phyloP scores from a whole-genome alignment of 352 stramenopile species.

The Pelagophyceae sp. region DNA sequence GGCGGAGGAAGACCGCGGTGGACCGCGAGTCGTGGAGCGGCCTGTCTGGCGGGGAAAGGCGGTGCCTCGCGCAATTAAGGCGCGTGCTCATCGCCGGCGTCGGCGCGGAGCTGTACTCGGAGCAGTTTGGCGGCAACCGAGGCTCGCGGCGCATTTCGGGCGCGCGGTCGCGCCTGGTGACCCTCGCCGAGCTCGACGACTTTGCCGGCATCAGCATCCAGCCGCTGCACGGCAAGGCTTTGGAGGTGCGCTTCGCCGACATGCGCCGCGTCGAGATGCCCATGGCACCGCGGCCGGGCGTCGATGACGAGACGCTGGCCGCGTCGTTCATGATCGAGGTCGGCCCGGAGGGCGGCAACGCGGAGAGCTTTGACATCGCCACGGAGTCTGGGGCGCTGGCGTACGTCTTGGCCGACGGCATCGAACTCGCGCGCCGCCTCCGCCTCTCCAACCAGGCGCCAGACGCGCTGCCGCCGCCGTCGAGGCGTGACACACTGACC shows the following conservation, averaged over 20 bases:
- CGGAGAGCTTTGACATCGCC: neutral
- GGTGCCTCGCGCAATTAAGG: neutral
- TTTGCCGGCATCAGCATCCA: neutral
- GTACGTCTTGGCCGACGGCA: constrained; percentile 8
- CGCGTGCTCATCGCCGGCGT: constrained; percentile 1
- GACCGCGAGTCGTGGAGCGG: neutral
- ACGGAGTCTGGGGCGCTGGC: neutral
- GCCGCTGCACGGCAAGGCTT: neutral
- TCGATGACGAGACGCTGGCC: neutral
- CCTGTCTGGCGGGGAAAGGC: neutral
- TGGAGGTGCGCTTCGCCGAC: neutral
- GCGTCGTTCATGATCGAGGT: neutral
- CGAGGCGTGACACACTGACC: neutral
- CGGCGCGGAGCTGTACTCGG: neutral
- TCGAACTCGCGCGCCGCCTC: neutral
- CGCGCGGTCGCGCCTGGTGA: neutral
- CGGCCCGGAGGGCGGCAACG: neutral
- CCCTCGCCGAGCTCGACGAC: neutral
- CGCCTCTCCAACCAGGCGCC: neutral
- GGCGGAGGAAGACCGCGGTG: neutral
- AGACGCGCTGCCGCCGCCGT: neutral
- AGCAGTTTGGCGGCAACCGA: neutral
- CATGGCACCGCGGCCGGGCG: neutral
- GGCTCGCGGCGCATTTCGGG: neutral
- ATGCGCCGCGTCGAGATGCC: constrained; percentile 1